Percentiles rank a stretch among this genome's conserved stretches.
Conservation (phyloP, 176 grass and related monocot genomes). For the Alopecurus myosuroides region DNA sequence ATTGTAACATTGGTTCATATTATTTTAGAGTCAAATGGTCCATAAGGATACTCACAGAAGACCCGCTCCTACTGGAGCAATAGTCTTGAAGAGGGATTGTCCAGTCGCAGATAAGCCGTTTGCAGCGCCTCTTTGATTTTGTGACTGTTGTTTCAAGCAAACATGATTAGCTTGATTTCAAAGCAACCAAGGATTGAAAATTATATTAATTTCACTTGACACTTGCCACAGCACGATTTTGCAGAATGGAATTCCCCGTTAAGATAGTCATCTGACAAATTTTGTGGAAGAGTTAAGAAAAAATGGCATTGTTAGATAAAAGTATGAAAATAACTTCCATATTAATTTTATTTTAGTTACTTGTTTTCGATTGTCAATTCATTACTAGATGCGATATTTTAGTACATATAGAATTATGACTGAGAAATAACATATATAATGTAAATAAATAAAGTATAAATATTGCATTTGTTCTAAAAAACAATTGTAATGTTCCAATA, state of each 20-base stretch:
- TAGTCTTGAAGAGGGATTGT: not conserved
- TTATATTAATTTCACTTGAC: not conserved
- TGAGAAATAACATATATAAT: not conserved
- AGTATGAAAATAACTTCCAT: not conserved
- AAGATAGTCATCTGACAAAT: conserved; percentile 60
- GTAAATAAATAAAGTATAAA: not conserved
- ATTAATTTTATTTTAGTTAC: not conserved
- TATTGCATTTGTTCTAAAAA: not conserved
- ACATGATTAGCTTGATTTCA: not conserved
- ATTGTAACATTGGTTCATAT: not conserved
- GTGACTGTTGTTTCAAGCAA: not conserved
- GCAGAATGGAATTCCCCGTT: conserved; percentile 66
- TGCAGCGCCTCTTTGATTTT: conserved; percentile 6
- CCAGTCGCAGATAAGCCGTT: conserved; percentile 4
- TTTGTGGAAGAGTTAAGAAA: not conserved
- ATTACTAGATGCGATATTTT: not conserved
- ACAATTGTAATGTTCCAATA: not conserved
- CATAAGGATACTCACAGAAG: not conserved
- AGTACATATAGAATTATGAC: not conserved
- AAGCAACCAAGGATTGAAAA: not conserved
- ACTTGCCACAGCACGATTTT: conserved; percentile 92
- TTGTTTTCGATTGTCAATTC: not conserved
- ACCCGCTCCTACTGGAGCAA: conserved; percentile 5
- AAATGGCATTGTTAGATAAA: not conserved
- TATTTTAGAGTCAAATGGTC: too few relatives aligned